Evolutionary conservation across 257 asterid genomes (phyloP), one percentile per base, ranked within the genome.

Genomic region (Schizonepeta tenuifolia): DNA sequence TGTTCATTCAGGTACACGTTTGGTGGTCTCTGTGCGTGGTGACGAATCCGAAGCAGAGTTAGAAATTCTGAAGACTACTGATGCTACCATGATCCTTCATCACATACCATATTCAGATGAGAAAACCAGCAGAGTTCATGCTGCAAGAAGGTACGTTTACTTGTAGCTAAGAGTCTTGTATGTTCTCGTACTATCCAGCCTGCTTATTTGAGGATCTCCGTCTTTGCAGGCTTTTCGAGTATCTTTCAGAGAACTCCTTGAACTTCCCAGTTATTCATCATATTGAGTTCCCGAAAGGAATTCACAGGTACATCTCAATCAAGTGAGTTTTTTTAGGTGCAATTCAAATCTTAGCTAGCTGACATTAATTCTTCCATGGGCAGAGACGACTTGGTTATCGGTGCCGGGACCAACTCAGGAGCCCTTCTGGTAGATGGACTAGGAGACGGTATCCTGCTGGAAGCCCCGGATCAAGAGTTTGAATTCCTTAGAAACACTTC

Each of bases 381-480:
- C 82, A 95, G 99, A 81, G 99, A 95, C 77, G 98, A 90, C 71
- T 81, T 95, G 68, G 99, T 92, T 69, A 95, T 95, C 69, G 86
- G 93, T 73, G 94, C 99, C 6, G 98, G 99, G 63, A 80, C 96
- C 13, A 92, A 88, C 78, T 96, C 90, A 3, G 98, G 98, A 55
- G 92, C 87, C 70, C 97, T 95, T 77, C 79, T 92, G 77, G 99
- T 95, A 49, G 98, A 95, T 77, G 99, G 99, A 65, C 95, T 95
- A 1, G 99, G 99, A 57, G 99, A 95, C 73, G 99, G 99, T 41
- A 38, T 95, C 77, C 81, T 95, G 74, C 60, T 95, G 76, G 99
- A 95, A 79, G 96, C 98, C 72, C 93, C 85, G 4, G 96, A 82
- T 62, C 93, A 92, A 70, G 99, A 88, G 75, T 85, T 87, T 41